These are phyloP conservation scores for Panicum miliaceum DNA, from an alignment of 176 grass and related monocot genomes.

Conservation along the genomic window DNA sequence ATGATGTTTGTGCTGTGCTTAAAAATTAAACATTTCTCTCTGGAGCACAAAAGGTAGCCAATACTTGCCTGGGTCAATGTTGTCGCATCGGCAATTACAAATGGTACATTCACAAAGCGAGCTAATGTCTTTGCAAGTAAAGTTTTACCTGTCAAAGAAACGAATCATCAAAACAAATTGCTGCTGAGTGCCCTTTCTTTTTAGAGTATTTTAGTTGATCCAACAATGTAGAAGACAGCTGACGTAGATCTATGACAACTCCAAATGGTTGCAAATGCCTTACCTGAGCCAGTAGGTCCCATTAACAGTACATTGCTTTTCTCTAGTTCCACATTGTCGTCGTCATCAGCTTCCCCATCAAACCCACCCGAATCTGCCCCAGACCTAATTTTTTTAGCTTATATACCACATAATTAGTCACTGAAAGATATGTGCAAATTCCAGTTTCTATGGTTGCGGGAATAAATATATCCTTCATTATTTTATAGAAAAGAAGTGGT, in stretches of 20 bases:
- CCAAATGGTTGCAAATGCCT: conserved; percentile 27
- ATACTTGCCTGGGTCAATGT: conserved; percentile 96
- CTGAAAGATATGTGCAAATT: conserved; percentile 30
- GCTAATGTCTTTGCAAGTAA: conserved; percentile 98
- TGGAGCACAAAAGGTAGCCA: conserved; percentile 16
- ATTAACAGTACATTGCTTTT: conserved; percentile 98
- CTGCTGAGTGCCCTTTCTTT: conserved; percentile 9
- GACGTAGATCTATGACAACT: conserved; percentile 16
- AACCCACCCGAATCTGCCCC: conserved; percentile 72
- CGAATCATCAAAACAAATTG: conserved; percentile 40
- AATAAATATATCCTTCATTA: conserved; percentile 19
- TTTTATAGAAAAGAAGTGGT: conserved; percentile 5
- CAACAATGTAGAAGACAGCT: conserved; percentile 15
- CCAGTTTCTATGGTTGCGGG: conserved; percentile 24
- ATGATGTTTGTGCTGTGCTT: conserved; percentile 10
- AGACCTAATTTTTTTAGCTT: conserved; percentile 77
- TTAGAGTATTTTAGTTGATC: conserved; percentile 32
- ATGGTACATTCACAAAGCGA: conserved; percentile 99
- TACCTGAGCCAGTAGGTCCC: conserved; percentile 99
- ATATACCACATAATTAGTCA: conserved; percentile 70
- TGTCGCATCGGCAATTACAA: conserved; percentile 99
- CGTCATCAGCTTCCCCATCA: conserved; percentile 68
- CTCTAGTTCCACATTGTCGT: conserved; percentile 88
- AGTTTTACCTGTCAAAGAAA: conserved; percentile 86
- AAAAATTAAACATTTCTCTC: conserved; percentile 10